A percentile compares a stretch with the other conserved stretches of the same genome.
Evolutionary conservation across 2,329 filamentous ascomycete genomes (phyloP).

Genomic region (Clarireedia homoeocarpa): DNA sequence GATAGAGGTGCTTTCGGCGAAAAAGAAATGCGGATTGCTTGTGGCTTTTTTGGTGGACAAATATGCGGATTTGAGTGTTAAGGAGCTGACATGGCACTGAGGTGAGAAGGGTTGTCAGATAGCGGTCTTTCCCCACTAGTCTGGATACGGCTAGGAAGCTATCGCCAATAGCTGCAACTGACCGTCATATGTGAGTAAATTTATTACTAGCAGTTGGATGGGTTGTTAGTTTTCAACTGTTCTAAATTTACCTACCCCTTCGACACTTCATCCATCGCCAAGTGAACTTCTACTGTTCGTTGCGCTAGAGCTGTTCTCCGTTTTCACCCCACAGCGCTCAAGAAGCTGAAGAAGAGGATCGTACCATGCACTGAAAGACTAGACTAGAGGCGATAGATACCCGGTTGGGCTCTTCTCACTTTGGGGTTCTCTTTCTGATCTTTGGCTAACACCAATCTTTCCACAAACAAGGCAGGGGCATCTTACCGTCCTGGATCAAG

Average conservation of each 20-base stretch:
- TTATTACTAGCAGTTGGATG: neutral
- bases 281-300: neutral
- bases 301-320: neutral
- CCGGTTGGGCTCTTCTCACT: conserved; percentile 33
- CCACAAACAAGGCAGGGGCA: conserved; percentile 26
- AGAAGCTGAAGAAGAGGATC: neutral
- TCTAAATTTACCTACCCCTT: neutral
- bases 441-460: conserved; percentile 31
- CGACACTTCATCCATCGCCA: neutral
- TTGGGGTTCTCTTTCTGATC: conserved; percentile 28
- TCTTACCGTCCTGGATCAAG: conserved; percentile 24
- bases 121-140: neutral
- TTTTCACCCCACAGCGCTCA: neutral
- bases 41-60: neutral
- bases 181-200: conserved; percentile 5
- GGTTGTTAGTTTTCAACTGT: neutral
- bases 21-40: neutral
- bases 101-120: no score
- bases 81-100: neutral
- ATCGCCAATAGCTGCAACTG: conserved; percentile 2
- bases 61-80: conserved; percentile 2
- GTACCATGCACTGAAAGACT: conserved; percentile 25
- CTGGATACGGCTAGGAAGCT: neutral
- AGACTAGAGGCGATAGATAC: conserved; percentile 30
- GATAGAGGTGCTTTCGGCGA: neutral